phyloP scores from a whole-genome alignment of 345 rosid genomes.

The Microcos paniculata region DNA sequence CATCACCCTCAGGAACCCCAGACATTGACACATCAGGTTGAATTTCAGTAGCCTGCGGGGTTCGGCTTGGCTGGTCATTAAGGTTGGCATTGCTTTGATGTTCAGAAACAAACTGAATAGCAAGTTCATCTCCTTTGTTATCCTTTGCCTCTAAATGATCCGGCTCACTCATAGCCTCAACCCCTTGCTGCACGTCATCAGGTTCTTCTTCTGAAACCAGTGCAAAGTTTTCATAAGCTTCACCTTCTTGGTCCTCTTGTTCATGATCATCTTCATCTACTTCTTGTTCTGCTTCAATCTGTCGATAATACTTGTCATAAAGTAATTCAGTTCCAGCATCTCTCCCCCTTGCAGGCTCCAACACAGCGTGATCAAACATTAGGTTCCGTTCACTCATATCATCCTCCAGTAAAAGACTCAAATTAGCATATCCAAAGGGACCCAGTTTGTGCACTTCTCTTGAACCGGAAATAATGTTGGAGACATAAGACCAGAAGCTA shows the following conservation, averaged over 20 bases:
- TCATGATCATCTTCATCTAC: conserved; percentile 18
- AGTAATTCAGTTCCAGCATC: conserved; percentile 5
- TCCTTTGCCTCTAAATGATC: conserved; percentile 2
- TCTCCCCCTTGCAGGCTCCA: conserved; percentile 19
- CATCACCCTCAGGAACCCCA: conserved; percentile 9
- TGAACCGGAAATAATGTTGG: conserved; percentile 33
- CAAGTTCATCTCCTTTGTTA: neutral
- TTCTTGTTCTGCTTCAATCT: conserved; percentile 16
- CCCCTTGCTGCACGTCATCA: conserved; percentile 14
- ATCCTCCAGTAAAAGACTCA: conserved; percentile 44
- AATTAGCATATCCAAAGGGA: conserved; percentile 47
- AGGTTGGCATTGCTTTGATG: conserved; percentile 19
- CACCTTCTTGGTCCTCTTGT: conserved; percentile 21
- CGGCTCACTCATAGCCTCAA: conserved; percentile 1
- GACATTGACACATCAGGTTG: conserved; percentile 9
- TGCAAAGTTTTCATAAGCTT: conserved; percentile 17
- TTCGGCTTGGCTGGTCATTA: neutral
- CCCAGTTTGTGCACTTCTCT: conserved; percentile 26
- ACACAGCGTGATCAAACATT: conserved; percentile 18
- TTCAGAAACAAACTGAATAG: conserved; percentile 17
- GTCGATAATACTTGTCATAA: neutral
- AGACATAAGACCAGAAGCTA: conserved; percentile 30
- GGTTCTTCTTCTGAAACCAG: conserved; percentile 22
- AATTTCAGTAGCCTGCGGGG: conserved; percentile 6
- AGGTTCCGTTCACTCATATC: conserved; percentile 22